Evolutionary conservation across 2,329 filamentous ascomycete species (phyloP).

Genomic region (Apiospora rasikravindrae): DNA sequence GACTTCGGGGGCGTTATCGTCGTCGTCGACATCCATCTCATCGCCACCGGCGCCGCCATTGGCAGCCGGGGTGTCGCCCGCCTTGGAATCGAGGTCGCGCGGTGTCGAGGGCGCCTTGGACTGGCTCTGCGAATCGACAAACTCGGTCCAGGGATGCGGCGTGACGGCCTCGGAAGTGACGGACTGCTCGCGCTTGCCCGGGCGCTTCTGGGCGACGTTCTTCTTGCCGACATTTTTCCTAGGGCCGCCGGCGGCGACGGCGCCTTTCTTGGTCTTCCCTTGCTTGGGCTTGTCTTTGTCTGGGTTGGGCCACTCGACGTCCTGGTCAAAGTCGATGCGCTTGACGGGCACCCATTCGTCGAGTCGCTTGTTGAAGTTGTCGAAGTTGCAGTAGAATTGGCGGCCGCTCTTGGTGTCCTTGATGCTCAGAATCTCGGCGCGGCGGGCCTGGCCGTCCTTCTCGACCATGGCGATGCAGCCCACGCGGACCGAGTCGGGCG

Average conservation of each 20-base stretch:
- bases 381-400: slow-evolving; percentile 95
- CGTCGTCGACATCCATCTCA: slow-evolving; percentile 63
- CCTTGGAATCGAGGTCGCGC: slow-evolving; percentile 52
- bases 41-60: slow-evolving; percentile 44
- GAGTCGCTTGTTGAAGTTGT: slow-evolving; percentile 91
- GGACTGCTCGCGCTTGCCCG: slow-evolving; percentile 60
- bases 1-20: slow-evolving; percentile 44
- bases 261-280: slow-evolving; percentile 72
- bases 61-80: slow-evolving; percentile 50
- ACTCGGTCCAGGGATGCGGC: slow-evolving; percentile 60
- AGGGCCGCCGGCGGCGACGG: slow-evolving; percentile 46
- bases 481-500: slow-evolving; percentile 74
- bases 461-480: slow-evolving; percentile 67
- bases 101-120: slow-evolving; percentile 50
- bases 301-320: slow-evolving; percentile 95
- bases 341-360: slow-evolving; percentile 86
- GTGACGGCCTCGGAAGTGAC: slow-evolving; percentile 59
- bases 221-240: slow-evolving; percentile 66
- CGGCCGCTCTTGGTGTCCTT: slow-evolving; percentile 86
- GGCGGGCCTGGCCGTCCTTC: slow-evolving; percentile 81
- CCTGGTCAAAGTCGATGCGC: slow-evolving; percentile 83
- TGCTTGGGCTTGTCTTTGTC: slow-evolving; percentile 84
- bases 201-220: slow-evolving; percentile 53
- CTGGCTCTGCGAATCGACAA: slow-evolving; percentile 52
- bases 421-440: slow-evolving; percentile 96